phyloP scores from a whole-genome alignment of 257 asterid species.

The Mitragyna speciosa region DNA sequence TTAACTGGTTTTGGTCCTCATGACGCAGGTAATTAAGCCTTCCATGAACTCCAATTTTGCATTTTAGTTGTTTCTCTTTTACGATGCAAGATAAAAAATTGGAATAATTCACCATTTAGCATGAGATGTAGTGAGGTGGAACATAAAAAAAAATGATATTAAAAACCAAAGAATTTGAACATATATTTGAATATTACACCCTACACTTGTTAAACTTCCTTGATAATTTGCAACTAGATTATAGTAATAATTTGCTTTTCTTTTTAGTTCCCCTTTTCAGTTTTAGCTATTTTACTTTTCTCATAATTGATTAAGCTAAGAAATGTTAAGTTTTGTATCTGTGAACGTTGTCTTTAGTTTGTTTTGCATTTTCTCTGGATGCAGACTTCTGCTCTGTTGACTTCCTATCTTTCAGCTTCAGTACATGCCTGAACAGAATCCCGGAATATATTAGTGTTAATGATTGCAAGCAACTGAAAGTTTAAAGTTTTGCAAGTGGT shows the following conservation, averaged over 20 bases:
- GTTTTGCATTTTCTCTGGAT: not conserved
- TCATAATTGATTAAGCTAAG: not conserved
- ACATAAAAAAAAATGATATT: not conserved
- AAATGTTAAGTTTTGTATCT: not conserved
- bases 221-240: no score
- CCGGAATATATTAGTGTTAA: not conserved
- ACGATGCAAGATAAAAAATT: not conserved
- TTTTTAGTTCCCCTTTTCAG: not conserved
- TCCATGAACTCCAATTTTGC: not conserved
- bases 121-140: not conserved
- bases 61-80: not conserved
- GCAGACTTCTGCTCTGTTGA: not conserved
- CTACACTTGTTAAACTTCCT: no score
- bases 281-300: not conserved
- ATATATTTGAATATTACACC: not conserved
- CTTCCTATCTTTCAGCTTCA: not conserved
- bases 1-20: slow-evolving; percentile 10
- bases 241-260: not conserved
- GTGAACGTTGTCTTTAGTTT: not conserved
- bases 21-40: slow-evolving; percentile 4
- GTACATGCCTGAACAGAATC: not conserved
- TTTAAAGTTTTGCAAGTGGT: no score
- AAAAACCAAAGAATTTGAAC: not conserved
- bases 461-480: not conserved
- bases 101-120: not conserved